These are phyloP conservation scores for Aurantiochytrium sp. DNA, from an alignment of 108 stramenopile species.

Conservation along the genomic window DNA sequence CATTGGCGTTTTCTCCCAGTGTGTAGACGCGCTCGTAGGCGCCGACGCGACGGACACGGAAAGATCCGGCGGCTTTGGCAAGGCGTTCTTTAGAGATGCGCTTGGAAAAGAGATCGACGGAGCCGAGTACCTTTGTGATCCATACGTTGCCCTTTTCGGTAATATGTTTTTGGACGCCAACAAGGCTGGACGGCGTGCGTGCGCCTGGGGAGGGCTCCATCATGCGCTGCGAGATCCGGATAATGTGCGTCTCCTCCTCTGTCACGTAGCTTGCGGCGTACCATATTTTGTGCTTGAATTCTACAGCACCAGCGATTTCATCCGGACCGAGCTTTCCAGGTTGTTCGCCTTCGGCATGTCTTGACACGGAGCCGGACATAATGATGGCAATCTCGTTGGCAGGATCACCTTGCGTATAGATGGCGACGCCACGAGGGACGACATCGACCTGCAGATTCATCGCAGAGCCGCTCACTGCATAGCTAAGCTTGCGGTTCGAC, in stretches of 20 bases:
- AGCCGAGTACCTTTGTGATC: neutral
- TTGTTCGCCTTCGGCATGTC: neutral
- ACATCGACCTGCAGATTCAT: neutral
- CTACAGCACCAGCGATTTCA: neutral
- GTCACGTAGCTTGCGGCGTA: neutral
- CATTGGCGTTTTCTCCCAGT: neutral
- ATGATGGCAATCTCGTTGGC: neutral
- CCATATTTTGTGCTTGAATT: neutral
- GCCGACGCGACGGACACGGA: neutral
- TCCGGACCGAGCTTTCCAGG: neutral
- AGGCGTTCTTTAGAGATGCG: neutral
- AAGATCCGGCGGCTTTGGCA: neutral
- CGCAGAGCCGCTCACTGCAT: neutral
- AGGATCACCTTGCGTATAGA: neutral
- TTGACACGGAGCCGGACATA: neutral
- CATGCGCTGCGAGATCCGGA: neutral
- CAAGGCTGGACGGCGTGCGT: neutral
- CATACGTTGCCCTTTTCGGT: neutral
- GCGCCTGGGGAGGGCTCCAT: neutral
- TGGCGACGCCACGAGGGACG: neutral
- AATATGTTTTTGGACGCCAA: neutral
- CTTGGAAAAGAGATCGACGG: neutral
- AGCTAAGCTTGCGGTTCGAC: neutral
- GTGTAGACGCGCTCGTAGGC: neutral
- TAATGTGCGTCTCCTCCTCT: neutral